Conservation (phyloP, 169 alveolate genomes). For the Toxoplasma gondii region DNA sequence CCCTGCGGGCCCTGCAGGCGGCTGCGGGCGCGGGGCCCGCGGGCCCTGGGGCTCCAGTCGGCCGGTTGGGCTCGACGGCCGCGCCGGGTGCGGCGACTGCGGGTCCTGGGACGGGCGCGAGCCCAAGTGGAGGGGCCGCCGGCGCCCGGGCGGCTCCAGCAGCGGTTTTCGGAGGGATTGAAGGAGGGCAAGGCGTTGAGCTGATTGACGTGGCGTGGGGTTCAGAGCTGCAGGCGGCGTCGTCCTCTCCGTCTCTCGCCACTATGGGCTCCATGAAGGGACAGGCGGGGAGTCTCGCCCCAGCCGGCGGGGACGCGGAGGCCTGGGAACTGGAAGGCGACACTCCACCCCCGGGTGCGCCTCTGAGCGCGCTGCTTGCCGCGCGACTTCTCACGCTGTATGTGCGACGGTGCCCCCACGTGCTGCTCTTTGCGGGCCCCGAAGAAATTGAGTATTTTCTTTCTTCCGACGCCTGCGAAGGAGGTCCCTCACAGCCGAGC, state of each 20-base stretch:
- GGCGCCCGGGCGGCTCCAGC: background rate
- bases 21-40: slow-evolving; percentile 33
- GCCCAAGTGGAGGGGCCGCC: background rate
- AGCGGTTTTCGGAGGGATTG: background rate
- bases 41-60: slow-evolving; percentile 2
- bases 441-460: background rate
- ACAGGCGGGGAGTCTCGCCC: background rate
- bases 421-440: slow-evolving; percentile 8
- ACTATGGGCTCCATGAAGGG: background rate
- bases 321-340: slow-evolving; percentile 5
- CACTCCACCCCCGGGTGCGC: background rate
- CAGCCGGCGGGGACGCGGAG: background rate
- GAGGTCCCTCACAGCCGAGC: background rate
- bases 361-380: slow-evolving; percentile 22
- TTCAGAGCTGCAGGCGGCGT: background rate
- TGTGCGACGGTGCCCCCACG: slow-evolving; percentile 41
- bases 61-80: no score
- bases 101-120: background rate
- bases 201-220: slow-evolving; percentile 14
- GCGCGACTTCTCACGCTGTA: slow-evolving; percentile 18
- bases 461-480: background rate
- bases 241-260: background rate
- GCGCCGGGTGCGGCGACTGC: slow-evolving; percentile 25
- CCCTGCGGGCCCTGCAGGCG: slow-evolving; percentile 17
- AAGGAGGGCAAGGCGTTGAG: slow-evolving; percentile 10